A percentile compares a stretch with the other conserved stretches of the same genome.
Evolutionary conservation across 2,329 filamentous ascomycete species (phyloP).

Genomic region (Sclerotinia sclerotiorum): DNA sequence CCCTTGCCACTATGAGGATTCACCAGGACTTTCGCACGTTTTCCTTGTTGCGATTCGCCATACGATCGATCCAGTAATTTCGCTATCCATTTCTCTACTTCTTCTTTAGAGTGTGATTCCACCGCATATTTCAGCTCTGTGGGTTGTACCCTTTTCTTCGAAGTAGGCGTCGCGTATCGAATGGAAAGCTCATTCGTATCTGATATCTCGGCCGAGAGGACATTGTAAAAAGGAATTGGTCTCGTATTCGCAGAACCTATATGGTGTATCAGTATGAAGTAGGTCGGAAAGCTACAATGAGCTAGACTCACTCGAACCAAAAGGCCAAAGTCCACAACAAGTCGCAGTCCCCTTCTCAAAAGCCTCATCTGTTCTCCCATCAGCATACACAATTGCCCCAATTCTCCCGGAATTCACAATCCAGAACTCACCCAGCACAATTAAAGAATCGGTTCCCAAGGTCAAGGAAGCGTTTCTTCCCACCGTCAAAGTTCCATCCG

Average conservation of each 20-base stretch:
- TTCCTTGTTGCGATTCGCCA: slow-evolving; percentile 63
- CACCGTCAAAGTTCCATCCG: slow-evolving; percentile 51
- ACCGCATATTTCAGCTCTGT: slow-evolving; percentile 62
- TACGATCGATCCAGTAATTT: slow-evolving; percentile 71
- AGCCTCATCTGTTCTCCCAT: slow-evolving; percentile 50
- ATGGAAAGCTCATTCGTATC: slow-evolving; percentile 61
- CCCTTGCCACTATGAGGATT: slow-evolving; percentile 92
- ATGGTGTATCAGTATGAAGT: slow-evolving; percentile 14
- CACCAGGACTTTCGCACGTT: slow-evolving; percentile 82
- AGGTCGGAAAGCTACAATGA: slow-evolving; percentile 9
- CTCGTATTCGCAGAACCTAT: slow-evolving; percentile 39
- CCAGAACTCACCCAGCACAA: slow-evolving; percentile 52
- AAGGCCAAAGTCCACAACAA: slow-evolving; percentile 57
- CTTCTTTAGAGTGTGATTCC: slow-evolving; percentile 37
- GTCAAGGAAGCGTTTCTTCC: slow-evolving; percentile 60
- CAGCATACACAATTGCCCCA: background rate
- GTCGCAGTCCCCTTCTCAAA: slow-evolving; percentile 49
- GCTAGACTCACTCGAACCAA: slow-evolving; percentile 43
- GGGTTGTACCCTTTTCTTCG: slow-evolving; percentile 60
- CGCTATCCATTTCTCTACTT: slow-evolving; percentile 55
- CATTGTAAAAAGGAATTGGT: slow-evolving; percentile 75
- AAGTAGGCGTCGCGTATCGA: slow-evolving; percentile 64
- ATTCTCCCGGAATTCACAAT: background rate
- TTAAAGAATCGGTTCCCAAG: slow-evolving; percentile 58
- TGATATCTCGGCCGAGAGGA: slow-evolving; percentile 75